Evolutionary conservation across 2,329 filamentous ascomycete species (phyloP).

Genomic region (Lachnellula subtilissima): DNA sequence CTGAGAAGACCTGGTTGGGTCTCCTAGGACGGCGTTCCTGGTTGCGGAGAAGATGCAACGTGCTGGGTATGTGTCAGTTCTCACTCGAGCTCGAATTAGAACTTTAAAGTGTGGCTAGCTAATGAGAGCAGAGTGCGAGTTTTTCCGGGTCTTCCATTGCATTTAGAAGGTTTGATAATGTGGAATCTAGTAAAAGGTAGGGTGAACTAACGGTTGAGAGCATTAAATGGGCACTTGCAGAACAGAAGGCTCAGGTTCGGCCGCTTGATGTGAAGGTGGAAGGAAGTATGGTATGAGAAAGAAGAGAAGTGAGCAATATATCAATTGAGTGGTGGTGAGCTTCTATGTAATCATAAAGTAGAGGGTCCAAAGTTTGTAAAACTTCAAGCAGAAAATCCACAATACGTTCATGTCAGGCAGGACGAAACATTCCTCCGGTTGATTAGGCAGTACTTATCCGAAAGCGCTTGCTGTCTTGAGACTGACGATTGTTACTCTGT

Average conservation of each 20-base stretch:
- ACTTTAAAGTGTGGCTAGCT: conserved; percentile 37
- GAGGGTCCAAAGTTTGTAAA: too few species aligned
- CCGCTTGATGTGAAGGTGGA: neutral
- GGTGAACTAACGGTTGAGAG: neutral
- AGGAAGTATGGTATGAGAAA: too few species aligned
- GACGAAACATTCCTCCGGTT: too few species aligned
- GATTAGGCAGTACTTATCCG: too few species aligned
- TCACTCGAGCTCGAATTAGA: neutral
- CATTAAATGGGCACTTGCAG: neutral
- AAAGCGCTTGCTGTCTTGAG: too few species aligned
- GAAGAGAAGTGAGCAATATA: too few species aligned
- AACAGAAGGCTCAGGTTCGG: neutral
- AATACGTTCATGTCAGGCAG: too few species aligned
- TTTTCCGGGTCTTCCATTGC: conserved; percentile 49
- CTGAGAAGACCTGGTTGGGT: neutral
- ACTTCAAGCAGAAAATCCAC: too few species aligned
- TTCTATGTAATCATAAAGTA: too few species aligned
- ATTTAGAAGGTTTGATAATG: conserved; percentile 27
- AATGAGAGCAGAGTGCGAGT: conserved; percentile 33
- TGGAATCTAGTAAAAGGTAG: neutral
- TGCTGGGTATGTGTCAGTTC: conserved; percentile 37
- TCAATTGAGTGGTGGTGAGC: too few species aligned
- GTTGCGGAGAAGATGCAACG: conserved; percentile 41
- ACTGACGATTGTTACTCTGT: too few species aligned
- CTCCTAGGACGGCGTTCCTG: neutral